Evolutionary conservation across 192 early-diverging fungal species (phyloP), one percentile per base, ranked within the genome.

Genomic region (Mortierella alpina): DNA sequence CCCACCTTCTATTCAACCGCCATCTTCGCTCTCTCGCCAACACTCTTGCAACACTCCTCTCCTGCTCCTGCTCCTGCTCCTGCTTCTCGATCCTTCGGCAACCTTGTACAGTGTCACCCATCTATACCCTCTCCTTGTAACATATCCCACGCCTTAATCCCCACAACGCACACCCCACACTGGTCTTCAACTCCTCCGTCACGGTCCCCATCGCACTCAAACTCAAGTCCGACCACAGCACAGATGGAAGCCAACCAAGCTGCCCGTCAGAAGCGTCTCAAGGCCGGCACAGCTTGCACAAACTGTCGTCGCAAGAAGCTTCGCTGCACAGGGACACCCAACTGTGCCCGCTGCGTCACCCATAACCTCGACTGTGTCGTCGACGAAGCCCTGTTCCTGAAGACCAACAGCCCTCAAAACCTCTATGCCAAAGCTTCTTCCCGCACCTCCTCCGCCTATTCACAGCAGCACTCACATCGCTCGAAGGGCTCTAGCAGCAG

Each of bases 271-370:
- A 80, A 80, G 39, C 69, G 77, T 15, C 77, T 80, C 59, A 80
- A 80, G 17, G 77, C 77, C 23, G 77, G 77, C 17, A 80, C 77
- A 0, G 77, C 77, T 15, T 80, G 77, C 59, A 80, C 77, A 2
- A 80, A 80, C 66, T 80, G 77, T 18, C 77, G 77, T 42, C 77
- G 77, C 59, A 80, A 80, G 54, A 80, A 80, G 60, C 61, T 78
- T 18, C 57, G 77, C 2, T 80, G 77, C 52, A 80, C 77, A 31
- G 77, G 77, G 44, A 80, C 77, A 6, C 77, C 77, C 4, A 67
- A 62, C 22, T 80, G 77, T 50, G 70, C 58, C 22, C 70, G 77
- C 7, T 80, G 77, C 62, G 65, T 72, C 23, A 68, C 77, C 46
- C 77, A 80, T 23, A 72, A 50, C 42, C 77, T 80, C 41, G 70